Evolutionary conservation across 192 early-diverging fungal genomes (phyloP), one percentile per base, ranked within the genome.

Genomic region (Cetraspora pellucida): DNA sequence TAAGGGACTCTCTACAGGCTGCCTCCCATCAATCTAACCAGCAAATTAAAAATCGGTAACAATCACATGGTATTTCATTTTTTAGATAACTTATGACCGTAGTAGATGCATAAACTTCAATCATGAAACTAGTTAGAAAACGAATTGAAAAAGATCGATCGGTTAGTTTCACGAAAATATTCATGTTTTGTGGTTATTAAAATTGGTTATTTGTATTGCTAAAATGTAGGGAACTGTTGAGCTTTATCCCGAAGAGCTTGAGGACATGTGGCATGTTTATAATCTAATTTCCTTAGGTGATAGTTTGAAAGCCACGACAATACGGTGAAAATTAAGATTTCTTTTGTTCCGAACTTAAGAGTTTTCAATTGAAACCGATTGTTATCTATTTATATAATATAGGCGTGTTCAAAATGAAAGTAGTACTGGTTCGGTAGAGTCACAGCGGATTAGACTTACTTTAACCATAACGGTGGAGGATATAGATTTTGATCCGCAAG

Each of bases 251-350:
- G 95, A 98, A 78, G 94, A 98, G 76, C 81, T 90, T 63, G 96
- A 99, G 75, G 98, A 99, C 83, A 95, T 99, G 94, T 99, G 98
- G 96, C 95, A 97, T 83, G 88, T 93, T 45, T 96, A 97, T 85
- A 95, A 93, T 80, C 87, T 94, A 37, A 91, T 99, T 68, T 85
- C 90, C 37, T 86, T 90, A 74, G 93, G 91, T 68, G 98, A 99
- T 89, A 84, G 86, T 72, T 88, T 99, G 59, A 87, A 92, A 79
- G 94, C 95, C 13, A 89, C 93, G 10, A 96, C 96, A 17, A 87
- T 97, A 77, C 81, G 93, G 91, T 93, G 85, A 72, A 54, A 11
- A 19, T 54, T 0, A 54, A 54, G 17, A 52, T 5, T 52, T 19
- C 19, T 2, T 19, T 54, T 54, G 16, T 49, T 4, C 13, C 13